phyloP scores from a whole-genome alignment of 345 rosid genomes.

The Citropsis articulata region DNA sequence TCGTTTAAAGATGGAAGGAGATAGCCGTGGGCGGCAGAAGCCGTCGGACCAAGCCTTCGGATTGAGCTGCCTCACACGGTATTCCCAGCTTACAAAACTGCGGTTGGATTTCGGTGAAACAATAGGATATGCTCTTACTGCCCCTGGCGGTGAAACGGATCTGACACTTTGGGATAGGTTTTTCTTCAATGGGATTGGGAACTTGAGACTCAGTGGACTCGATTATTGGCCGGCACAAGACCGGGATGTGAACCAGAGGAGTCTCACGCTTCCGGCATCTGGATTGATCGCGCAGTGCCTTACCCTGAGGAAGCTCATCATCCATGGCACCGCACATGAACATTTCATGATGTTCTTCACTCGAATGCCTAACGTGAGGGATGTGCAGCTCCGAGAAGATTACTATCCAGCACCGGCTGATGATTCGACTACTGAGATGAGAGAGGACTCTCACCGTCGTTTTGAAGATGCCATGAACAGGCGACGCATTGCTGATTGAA shows the following conservation, averaged over 20 bases:
- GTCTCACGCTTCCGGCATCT: conserved; percentile 67
- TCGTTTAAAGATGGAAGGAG: conserved; percentile 73
- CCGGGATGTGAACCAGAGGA: conserved; percentile 80
- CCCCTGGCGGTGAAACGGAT: conserved; percentile 83
- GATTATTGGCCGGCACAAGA: conserved; percentile 97
- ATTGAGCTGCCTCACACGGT: conserved; percentile 50
- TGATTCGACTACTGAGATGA: conserved; percentile 88
- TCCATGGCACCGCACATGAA: conserved; percentile 89
- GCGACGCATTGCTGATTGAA: conserved; percentile 55
- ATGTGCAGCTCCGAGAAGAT: conserved; percentile 85
- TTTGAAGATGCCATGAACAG: conserved; percentile 76
- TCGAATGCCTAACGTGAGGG: conserved; percentile 54
- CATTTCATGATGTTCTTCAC: conserved; percentile 88
- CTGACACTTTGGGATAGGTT: conserved; percentile 90
- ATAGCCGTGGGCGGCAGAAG: conserved; percentile 61
- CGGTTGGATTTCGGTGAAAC: conserved; percentile 71
- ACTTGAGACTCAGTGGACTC: conserved; percentile 56
- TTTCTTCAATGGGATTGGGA: conserved; percentile 64
- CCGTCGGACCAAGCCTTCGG: conserved; percentile 60
- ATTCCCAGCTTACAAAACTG: conserved; percentile 75
- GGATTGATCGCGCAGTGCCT: conserved; percentile 61
- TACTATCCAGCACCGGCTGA: conserved; percentile 95
- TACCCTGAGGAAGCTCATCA: conserved; percentile 75
- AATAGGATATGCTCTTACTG: conserved; percentile 65
- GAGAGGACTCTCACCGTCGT: conserved; percentile 73